Evolutionary conservation across 805 yeast species (phyloP), one percentile per base, ranked within the genome.

Genomic region (Candida ascalaphidarum): DNA sequence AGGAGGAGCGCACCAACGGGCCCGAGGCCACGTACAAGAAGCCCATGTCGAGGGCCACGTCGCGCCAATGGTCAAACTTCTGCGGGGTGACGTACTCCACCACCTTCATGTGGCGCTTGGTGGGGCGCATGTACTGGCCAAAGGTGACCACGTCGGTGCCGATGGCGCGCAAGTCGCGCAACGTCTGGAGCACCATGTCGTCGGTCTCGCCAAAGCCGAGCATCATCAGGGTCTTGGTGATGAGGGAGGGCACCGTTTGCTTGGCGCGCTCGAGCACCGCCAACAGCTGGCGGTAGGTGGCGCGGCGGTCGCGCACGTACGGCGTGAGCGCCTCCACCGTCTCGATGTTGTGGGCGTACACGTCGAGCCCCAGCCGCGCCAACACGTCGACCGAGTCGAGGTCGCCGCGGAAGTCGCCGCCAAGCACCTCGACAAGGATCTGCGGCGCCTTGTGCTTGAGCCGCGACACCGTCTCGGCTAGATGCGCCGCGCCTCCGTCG

Each of bases 101-200:
- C 23, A 92, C 99, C 61, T 88, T 88, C 94, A 92, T 86, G 55
- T 92, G 99, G 49, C 98, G 77, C 58, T 83, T 92, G 2, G 99
- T 92, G 25, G 99, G 99, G 52, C 98, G 73, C 96, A 92, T 92
- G 56, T 92, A 92, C 59, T 92, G 99, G 21, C 99, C 99, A 58
- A 92, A 92, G 0, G 99, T 92, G 11, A 92, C 96, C 27, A 92
- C 95, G 48, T 92, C 97, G 53, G 94, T 92, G 7, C 69, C 61
- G 24, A 79, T 71, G 12, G 60, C 74, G 37, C 97, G 72, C 41
- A 94, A 63, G 50, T 84, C 94, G 36, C 55, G 65, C 45, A 92
- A 52, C 1, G 96, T 78, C 39, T 74, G 77, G 49, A 77, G 51
- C 9, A 92, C 54, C 57, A 92, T 96, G 30, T 79, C 95, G 47